Evolutionary conservation across 768 basidiomycete genomes (phyloP).

Genomic region (Trametes villosa): DNA sequence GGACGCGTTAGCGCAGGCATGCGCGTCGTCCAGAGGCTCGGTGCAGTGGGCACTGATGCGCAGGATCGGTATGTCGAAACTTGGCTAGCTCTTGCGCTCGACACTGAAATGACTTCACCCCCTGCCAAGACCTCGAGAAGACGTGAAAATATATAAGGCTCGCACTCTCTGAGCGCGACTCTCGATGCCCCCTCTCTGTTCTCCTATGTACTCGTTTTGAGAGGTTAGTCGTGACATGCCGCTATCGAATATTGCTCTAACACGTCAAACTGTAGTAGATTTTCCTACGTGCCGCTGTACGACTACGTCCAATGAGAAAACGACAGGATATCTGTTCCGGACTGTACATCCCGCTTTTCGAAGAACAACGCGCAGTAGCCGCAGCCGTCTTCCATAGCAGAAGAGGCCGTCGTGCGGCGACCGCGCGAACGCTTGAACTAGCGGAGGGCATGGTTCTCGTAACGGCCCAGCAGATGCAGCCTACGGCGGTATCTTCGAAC

Average conservation of each 20-base stretch:
- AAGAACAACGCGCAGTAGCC: background rate
- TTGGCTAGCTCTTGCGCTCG: background rate
- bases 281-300: background rate
- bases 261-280: background rate
- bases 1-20: constrained; percentile 92
- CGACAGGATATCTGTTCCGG: background rate
- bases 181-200: background rate
- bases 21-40: constrained; percentile 89
- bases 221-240: background rate
- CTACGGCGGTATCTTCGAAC: constrained; percentile 8
- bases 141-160: constrained; percentile 90
- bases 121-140: constrained; percentile 60
- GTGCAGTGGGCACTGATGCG: constrained; percentile 86
- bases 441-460: background rate
- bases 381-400: background rate
- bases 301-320: background rate
- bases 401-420: background rate
- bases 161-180: constrained; percentile 36
- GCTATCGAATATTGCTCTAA: background rate
- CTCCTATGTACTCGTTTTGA: too few relatives aligned
- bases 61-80: constrained; percentile 73
- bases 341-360: background rate
- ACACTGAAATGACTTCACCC: background rate
- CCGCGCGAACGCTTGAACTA: background rate
- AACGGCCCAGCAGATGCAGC: background rate